These are phyloP conservation scores for Nepenthes alata DNA, from an alignment of 179 eudicot genomes.

Conservation along the genomic window DNA sequence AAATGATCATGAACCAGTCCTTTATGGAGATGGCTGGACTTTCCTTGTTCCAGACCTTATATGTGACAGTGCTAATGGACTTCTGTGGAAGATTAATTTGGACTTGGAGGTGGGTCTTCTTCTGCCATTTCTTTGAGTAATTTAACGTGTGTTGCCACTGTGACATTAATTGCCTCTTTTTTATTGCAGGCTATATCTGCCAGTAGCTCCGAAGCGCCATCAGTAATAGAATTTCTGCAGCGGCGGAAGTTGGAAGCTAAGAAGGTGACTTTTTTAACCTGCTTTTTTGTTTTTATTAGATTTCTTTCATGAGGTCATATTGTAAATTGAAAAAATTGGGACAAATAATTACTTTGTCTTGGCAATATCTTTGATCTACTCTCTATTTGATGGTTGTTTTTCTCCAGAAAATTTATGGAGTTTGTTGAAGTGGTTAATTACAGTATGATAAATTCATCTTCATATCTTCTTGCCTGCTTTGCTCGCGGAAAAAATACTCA, in stretches of 20 bases:
- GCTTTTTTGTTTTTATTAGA: not conserved
- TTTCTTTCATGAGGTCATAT: not conserved
- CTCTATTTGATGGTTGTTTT: too few relatives aligned
- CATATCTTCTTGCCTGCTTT: too few relatives aligned
- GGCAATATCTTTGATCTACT: too few relatives aligned
- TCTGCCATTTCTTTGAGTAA: slow-evolving; percentile 1
- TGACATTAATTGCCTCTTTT: slow-evolving; percentile 8
- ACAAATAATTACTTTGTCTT: too few relatives aligned
- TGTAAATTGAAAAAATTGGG: too few relatives aligned
- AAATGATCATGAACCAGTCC: slow-evolving; percentile 34
- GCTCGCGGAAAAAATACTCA: too few relatives aligned
- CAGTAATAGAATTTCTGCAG: slow-evolving; percentile 79
- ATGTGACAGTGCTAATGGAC: slow-evolving; percentile 65
- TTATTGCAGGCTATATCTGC: slow-evolving; percentile 75
- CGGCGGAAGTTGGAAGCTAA: slow-evolving; percentile 72
- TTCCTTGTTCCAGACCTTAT: slow-evolving; percentile 88
- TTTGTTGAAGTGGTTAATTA: too few relatives aligned
- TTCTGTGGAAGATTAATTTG: slow-evolving; percentile 78
- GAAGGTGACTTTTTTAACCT: slow-evolving; percentile 36
- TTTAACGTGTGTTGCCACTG: slow-evolving; percentile 1
- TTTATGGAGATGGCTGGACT: slow-evolving; percentile 77
- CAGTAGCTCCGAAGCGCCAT: slow-evolving; percentile 80
- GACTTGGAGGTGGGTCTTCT: slow-evolving; percentile 69
- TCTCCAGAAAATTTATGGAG: too few relatives aligned
- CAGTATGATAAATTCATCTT: too few relatives aligned